A percentile compares a stretch with the other conserved stretches of the same genome.
Evolutionary conservation across 148 eudicot genomes (phyloP).

Genomic region (Limonium bicolor): DNA sequence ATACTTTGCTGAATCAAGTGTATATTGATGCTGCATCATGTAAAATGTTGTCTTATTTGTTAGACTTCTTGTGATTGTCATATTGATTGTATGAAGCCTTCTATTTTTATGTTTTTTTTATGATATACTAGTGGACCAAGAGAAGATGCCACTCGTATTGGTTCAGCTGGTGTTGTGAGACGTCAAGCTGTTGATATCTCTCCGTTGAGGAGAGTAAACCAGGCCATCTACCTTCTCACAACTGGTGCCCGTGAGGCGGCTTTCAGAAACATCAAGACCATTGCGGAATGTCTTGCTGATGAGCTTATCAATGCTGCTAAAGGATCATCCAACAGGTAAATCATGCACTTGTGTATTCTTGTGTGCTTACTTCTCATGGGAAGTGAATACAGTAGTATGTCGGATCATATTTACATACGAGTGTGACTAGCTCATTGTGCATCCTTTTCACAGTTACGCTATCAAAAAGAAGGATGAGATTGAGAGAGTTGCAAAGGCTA

Average conservation of each 20-base stretch:
- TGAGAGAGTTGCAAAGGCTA: conserved; percentile 10
- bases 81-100: too few relatives aligned
- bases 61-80: too few relatives aligned
- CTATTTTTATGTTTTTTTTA: too few relatives aligned
- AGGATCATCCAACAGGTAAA: conserved; percentile 5
- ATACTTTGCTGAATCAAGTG: too few relatives aligned
- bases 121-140: conserved; percentile 6
- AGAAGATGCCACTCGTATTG: conserved; percentile 7
- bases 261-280: conserved; percentile 6
- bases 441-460: not conserved
- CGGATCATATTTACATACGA: not conserved
- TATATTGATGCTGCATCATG: not conserved
- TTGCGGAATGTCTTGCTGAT: conserved; percentile 8
- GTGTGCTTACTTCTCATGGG: not conserved
- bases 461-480: conserved; percentile 7
- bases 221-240: conserved; percentile 3
- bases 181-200: conserved; percentile 6
- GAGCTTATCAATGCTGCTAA: conserved; percentile 6
- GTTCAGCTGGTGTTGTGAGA: conserved; percentile 7
- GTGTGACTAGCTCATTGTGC: not conserved
- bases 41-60: too few relatives aligned
- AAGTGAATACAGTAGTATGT: too few relatives aligned
- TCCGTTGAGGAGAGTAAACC: conserved; percentile 4
- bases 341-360: not conserved
- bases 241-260: conserved; percentile 4